Percentiles rank a stretch among this genome's conserved stretches.
These are phyloP conservation scores for Cicer cuneatum DNA, from an alignment of 306 rosid genomes.

Conservation along the genomic window DNA sequence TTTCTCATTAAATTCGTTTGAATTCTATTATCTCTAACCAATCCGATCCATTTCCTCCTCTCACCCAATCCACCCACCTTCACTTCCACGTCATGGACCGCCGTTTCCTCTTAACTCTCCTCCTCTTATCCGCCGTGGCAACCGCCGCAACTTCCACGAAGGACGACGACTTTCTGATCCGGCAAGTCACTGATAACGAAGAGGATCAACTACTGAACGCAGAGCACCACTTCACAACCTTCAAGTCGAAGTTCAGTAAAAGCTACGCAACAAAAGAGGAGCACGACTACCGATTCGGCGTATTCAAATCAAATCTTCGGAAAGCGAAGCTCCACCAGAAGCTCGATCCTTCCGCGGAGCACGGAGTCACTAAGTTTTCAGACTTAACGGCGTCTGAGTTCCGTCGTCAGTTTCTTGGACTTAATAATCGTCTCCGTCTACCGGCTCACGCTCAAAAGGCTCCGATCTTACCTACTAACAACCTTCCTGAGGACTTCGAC, in stretches of 20 bases:
- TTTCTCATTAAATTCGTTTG: background rate
- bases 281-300: conserved; percentile 77
- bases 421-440: conserved; percentile 70
- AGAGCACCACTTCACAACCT: conserved; percentile 71
- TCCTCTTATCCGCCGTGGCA: conserved; percentile 50
- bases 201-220: conserved; percentile 67
- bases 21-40: background rate
- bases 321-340: conserved; percentile 72
- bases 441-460: conserved; percentile 74
- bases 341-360: conserved; percentile 87
- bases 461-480: conserved; percentile 79
- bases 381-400: conserved; percentile 86
- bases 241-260: conserved; percentile 71
- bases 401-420: conserved; percentile 70
- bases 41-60: conserved; percentile 13
- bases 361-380: conserved; percentile 86
- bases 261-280: conserved; percentile 66
- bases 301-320: conserved; percentile 75
- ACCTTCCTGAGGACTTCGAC: conserved; percentile 81
- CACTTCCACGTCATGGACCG: conserved; percentile 51
- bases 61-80: background rate
- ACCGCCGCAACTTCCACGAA: conserved; percentile 38
- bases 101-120: conserved; percentile 27
- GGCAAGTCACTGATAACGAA: conserved; percentile 67
- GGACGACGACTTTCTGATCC: conserved; percentile 62